phyloP scores from a whole-genome alignment of 2,329 filamentous ascomycete species.

The Fusarium newnesense region DNA sequence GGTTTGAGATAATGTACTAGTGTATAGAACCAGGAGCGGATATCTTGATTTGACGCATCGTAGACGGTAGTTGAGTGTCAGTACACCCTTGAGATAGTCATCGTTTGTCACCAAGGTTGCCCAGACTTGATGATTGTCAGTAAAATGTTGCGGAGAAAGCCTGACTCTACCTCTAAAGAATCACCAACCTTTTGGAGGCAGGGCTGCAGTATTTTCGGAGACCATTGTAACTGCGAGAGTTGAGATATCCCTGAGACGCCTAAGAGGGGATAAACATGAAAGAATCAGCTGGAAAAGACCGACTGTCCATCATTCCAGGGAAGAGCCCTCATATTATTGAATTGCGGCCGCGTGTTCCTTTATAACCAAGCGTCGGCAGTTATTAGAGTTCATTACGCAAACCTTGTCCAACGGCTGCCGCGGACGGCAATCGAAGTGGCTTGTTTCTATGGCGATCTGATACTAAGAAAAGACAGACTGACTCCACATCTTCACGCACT shows the following conservation, averaged over 20 bases:
- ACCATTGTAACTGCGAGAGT: background rate
- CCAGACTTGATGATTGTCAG: conserved; percentile 1
- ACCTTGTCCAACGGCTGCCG: background rate
- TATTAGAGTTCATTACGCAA: background rate
- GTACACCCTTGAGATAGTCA: conserved; percentile 16
- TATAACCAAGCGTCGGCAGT: background rate
- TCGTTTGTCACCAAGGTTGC: conserved; percentile 20
- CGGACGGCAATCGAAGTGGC: background rate
- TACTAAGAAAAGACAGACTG: background rate
- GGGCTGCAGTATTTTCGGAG: background rate
- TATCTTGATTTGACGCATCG: conserved; percentile 12
- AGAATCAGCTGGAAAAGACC: background rate
- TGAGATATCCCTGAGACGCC: too few relatives aligned
- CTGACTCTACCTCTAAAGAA: accelerated
- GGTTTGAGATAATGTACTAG: background rate
- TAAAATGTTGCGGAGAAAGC: accelerated
- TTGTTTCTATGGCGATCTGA: background rate
- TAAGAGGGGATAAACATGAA: background rate
- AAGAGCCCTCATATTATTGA: background rate
- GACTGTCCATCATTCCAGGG: too few relatives aligned
- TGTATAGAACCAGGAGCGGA: conserved; percentile 1
- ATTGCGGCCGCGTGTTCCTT: background rate
- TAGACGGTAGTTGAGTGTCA: conserved; percentile 11
- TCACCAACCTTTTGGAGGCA: background rate
- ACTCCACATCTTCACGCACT: background rate